Evolutionary conservation across 2,329 filamentous ascomycete species (phyloP).

Genomic region (Chaetomium strumarium): DNA sequence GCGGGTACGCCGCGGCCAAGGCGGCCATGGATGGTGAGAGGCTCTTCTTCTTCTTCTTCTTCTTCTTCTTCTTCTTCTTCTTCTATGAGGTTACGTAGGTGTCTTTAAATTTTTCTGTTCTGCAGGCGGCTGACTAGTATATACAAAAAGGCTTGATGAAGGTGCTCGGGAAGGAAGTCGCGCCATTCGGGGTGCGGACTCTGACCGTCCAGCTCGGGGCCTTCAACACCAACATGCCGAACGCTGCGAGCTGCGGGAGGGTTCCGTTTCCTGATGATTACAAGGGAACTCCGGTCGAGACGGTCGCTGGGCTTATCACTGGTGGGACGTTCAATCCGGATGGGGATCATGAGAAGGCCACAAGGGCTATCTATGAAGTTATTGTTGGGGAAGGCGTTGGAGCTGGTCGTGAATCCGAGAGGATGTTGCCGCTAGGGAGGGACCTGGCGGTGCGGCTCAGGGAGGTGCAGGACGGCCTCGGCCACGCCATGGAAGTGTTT

Average conservation of each 20-base stretch:
- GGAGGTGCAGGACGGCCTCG: neutral
- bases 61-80: too few species aligned
- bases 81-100: too few species aligned
- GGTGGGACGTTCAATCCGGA: neutral
- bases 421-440: neutral
- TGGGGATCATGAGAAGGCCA: neutral
- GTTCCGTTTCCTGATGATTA: neutral
- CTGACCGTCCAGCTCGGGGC: neutral
- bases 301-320: neutral
- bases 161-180: neutral
- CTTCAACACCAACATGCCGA: neutral
- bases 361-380: neutral
- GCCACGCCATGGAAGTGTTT: neutral
- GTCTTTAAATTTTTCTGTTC: too few species aligned
- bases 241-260: neutral
- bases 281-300: neutral
- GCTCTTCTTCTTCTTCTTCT: neutral
- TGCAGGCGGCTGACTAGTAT: neutral
- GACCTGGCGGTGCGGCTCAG: neutral
- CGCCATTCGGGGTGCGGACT: neutral
- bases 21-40: neutral
- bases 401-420: neutral
- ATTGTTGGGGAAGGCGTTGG: neutral
- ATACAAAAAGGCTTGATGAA: neutral
- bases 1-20: neutral